These are phyloP conservation scores for Guyanaporus albipodus DNA, from an alignment of 768 basidiomycete genomes.

Conservation along the genomic window DNA sequence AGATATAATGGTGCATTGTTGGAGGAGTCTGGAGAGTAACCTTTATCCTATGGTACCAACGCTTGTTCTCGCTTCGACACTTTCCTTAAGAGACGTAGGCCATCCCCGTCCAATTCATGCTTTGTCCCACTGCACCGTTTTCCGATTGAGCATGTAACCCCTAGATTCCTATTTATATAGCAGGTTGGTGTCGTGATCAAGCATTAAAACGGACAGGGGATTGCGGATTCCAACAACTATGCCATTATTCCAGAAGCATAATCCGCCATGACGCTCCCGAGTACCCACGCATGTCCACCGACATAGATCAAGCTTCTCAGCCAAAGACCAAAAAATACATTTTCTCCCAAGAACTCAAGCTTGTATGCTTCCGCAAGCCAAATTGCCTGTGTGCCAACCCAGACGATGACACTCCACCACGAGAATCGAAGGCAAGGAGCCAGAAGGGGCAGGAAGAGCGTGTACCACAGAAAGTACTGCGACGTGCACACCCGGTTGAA, in stretches of 20 bases:
- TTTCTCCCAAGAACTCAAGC: slow-evolving; percentile 80
- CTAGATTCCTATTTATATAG: slow-evolving; percentile 22
- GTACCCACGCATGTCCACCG: slow-evolving; percentile 73
- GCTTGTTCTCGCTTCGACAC: slow-evolving; percentile 15
- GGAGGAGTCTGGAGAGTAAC: slow-evolving; percentile 2
- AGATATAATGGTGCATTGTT: slow-evolving; percentile 24
- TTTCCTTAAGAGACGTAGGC: slow-evolving; percentile 10
- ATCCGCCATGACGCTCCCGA: slow-evolving; percentile 56
- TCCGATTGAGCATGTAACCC: slow-evolving; percentile 13
- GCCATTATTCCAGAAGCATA: slow-evolving; percentile 27
- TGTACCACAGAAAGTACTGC: slow-evolving; percentile 98
- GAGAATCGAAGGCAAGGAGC: slow-evolving; percentile 63
- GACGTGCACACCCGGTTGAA: slow-evolving; percentile 99
- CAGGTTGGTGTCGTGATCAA: not conserved
- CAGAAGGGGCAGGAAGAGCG: slow-evolving; percentile 80
- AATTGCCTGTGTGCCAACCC: slow-evolving; percentile 76
- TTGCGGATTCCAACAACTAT: not conserved
- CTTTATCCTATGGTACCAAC: slow-evolving; percentile 23
- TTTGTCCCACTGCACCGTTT: slow-evolving; percentile 9
- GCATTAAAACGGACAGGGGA: not conserved
- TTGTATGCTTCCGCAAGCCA: slow-evolving; percentile 92
- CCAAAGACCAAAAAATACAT: slow-evolving; percentile 78
- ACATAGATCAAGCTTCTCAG: slow-evolving; percentile 70
- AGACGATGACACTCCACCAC: slow-evolving; percentile 46
- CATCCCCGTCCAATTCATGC: slow-evolving; percentile 14